A percentile compares a stretch with the other conserved stretches of the same genome.
Evolutionary conservation across 1,284 basidiomycete species (phyloP).

Genomic region (Lignosus rhinocerotis): DNA sequence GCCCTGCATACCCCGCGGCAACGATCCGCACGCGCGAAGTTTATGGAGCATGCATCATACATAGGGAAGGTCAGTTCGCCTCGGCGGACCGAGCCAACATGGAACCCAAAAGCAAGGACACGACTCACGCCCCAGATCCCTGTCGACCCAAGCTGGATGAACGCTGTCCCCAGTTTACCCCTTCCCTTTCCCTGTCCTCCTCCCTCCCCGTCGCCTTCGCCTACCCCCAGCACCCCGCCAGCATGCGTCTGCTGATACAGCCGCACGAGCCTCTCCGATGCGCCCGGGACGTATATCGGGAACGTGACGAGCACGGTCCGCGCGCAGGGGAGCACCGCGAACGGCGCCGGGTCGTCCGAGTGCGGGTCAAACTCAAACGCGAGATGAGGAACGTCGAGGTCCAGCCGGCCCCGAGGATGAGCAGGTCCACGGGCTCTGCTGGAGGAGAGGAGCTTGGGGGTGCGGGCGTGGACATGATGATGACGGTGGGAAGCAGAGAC

Average conservation of each 20-base stretch:
- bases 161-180: conserved; percentile 31
- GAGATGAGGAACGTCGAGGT: conserved; percentile 61
- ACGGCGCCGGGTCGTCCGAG: conserved; percentile 42
- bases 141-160: conserved; percentile 63
- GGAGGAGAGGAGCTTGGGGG: background rate
- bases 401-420: conserved; percentile 74
- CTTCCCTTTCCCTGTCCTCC: conserved; percentile 1
- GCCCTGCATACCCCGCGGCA: conserved; percentile 5
- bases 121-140: conserved; percentile 61
- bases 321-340: conserved; percentile 52
- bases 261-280: conserved; percentile 38
- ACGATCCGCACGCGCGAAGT: no score
- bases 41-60: background rate
- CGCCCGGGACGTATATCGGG: conserved; percentile 50
- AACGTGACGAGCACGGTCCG: conserved; percentile 64
- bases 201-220: no score
- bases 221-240: no score
- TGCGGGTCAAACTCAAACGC: conserved; percentile 49
- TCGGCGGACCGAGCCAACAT: background rate
- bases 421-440: conserved; percentile 43
- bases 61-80: background rate
- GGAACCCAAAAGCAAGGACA: background rate
- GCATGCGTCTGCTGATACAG: conserved; percentile 37
- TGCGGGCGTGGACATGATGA: no score
- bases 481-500: no score